These are phyloP conservation scores for Otatea glauca DNA, from an alignment of 176 grass and related monocot genomes.

Conservation along the genomic window DNA sequence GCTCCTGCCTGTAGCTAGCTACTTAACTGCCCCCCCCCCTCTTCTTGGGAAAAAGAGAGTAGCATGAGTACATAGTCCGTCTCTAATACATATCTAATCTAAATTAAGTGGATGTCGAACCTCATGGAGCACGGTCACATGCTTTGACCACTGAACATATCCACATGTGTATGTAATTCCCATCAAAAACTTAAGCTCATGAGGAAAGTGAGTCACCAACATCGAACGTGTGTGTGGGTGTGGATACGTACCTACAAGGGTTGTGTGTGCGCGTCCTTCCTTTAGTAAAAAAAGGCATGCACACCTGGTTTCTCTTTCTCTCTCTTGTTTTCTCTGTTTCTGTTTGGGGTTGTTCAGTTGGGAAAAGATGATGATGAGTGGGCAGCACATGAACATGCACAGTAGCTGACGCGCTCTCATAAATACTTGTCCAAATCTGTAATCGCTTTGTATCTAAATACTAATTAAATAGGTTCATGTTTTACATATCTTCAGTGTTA, in stretches of 20 bases:
- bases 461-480: background rate
- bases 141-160: no score
- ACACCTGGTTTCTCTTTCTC: background rate
- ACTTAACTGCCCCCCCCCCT: slow-evolving; percentile 23
- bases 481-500: background rate
- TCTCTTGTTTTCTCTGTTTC: background rate
- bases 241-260: no score
- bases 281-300: no score
- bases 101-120: no score
- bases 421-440: slow-evolving; percentile 47
- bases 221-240: no score
- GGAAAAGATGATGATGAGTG: slow-evolving; percentile 35
- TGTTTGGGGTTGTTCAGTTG: slow-evolving; percentile 38
- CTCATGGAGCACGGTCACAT: no score
- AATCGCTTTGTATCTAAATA: background rate
- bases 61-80: background rate
- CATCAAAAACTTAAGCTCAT: no score
- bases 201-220: no score
- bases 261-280: no score
- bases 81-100: background rate
- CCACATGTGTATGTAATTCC: no score
- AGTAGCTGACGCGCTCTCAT: slow-evolving; percentile 50
- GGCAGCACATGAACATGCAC: slow-evolving; percentile 55
- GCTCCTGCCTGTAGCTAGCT: background rate
- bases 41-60: slow-evolving; percentile 20